Evolutionary conservation across 2,329 filamentous ascomycete species (phyloP).

Genomic region (Ilyonectria sp.): DNA sequence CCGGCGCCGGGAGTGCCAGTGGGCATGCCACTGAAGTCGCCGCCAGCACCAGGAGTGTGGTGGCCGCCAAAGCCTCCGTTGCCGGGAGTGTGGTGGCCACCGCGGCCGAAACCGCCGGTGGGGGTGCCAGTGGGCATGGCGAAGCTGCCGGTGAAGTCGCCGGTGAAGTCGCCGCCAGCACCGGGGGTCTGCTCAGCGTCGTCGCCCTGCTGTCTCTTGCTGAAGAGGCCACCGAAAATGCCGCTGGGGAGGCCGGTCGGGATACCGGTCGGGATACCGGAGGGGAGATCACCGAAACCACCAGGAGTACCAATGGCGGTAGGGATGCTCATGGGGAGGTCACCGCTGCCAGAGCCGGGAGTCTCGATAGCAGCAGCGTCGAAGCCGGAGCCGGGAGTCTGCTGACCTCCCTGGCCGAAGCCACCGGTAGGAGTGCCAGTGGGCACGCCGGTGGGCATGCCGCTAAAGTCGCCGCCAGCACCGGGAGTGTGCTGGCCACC

Average conservation of each 20-base stretch:
- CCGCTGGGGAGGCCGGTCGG: constrained; percentile 5
- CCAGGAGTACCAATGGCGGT: constrained; percentile 4
- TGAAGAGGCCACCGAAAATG: constrained; percentile 2
- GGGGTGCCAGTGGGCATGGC: neutral
- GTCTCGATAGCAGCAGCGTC: neutral
- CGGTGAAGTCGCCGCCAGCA: neutral
- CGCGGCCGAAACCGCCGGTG: constrained; percentile 10
- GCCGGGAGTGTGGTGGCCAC: constrained; percentile 7
- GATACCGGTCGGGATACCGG: constrained; percentile 6
- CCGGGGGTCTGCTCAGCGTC: constrained; percentile 7
- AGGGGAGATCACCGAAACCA: constrained; percentile 8
- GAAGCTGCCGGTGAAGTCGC: neutral
- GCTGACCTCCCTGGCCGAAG: constrained; percentile 6
- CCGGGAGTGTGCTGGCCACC: constrained; percentile 9
- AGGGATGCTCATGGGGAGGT: constrained; percentile 9
- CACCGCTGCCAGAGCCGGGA: neutral
- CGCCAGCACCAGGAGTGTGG: constrained; percentile 5
- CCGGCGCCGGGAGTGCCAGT: constrained; percentile 2
- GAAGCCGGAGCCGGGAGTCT: neutral
- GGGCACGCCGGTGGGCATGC: neutral
- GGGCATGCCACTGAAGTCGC: neutral
- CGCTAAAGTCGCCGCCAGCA: neutral
- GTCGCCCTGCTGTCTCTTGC: constrained; percentile 14
- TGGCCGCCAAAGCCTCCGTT: constrained; percentile 1
- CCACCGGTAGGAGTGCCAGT: constrained; percentile 5